Conservation (phyloP, 192 early-diverging fungal species). For the Phycomyces nitens region DNA sequence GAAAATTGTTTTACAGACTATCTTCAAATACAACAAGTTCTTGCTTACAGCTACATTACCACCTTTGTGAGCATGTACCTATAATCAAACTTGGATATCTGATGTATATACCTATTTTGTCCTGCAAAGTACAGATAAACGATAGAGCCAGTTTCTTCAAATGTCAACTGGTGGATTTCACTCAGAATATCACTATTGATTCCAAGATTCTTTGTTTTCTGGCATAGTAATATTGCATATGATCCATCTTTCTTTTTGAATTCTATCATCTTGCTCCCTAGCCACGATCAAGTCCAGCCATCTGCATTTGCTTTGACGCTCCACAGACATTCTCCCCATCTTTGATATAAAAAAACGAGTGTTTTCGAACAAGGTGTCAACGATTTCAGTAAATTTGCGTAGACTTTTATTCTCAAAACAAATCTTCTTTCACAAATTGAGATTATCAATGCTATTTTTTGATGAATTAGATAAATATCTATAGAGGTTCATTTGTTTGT, state of each 20-base stretch:
- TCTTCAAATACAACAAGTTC: slow-evolving; percentile 4
- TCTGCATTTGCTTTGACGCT: neutral
- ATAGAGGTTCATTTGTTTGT: neutral
- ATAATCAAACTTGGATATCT: neutral
- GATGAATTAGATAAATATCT: slow-evolving; percentile 7
- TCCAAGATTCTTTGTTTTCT: slow-evolving; percentile 1
- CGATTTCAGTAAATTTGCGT: slow-evolving; percentile 3
- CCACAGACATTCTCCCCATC: neutral
- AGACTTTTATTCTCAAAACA: slow-evolving; percentile 3
- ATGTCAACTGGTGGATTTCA: slow-evolving; percentile 1
- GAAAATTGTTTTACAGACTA: neutral
- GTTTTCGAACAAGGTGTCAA: slow-evolving; percentile 1
- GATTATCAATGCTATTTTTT: slow-evolving; percentile 1
- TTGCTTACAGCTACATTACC: neutral
- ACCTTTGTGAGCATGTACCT: slow-evolving; percentile 2
- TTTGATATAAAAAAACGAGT: slow-evolving; percentile 4
- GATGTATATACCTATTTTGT: slow-evolving; percentile 3
- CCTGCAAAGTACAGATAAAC: slow-evolving; percentile 5
- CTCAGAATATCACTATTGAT: neutral
- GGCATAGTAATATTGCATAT: neutral
- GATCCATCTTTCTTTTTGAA: neutral
- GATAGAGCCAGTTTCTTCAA: neutral
- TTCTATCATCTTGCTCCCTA: neutral
- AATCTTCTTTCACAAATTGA: slow-evolving; percentile 3
- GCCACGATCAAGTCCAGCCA: neutral